Conservation (phyloP, 306 rosid species). For the Mimosa bimucronata region DNA sequence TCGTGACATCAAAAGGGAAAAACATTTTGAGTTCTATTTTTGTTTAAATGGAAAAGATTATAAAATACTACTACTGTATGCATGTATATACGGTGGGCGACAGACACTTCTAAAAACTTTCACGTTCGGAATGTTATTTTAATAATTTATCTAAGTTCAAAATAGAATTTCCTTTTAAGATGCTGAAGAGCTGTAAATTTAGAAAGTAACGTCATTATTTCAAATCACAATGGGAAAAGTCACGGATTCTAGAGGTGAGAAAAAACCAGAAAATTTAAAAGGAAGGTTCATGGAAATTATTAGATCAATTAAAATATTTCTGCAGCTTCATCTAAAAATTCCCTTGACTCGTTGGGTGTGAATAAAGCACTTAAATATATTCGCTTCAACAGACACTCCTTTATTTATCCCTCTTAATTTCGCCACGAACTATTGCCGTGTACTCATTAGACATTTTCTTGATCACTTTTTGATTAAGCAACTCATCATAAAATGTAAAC, state of each 20-base stretch:
- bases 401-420: background rate
- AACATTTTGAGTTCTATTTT: background rate
- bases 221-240: background rate
- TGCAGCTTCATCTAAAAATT: background rate
- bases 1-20: background rate
- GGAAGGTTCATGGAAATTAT: constrained; percentile 23
- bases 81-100: background rate
- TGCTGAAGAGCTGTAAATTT: constrained; percentile 21
- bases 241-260: background rate
- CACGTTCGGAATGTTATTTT: background rate
- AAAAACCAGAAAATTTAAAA: background rate
- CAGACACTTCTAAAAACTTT: background rate
- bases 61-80: background rate
- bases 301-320: background rate
- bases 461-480: no score
- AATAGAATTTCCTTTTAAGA: background rate
- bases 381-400: background rate
- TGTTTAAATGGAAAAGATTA: background rate
- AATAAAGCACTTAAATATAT: background rate
- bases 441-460: background rate
- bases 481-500: background rate
- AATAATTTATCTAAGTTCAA: background rate
- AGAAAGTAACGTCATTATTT: background rate
- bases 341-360: constrained; percentile 29
- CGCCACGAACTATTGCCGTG: background rate